phyloP scores from a whole-genome alignment of 2,329 filamentous ascomycete species.

The Basipetospora chlamydospora region DNA sequence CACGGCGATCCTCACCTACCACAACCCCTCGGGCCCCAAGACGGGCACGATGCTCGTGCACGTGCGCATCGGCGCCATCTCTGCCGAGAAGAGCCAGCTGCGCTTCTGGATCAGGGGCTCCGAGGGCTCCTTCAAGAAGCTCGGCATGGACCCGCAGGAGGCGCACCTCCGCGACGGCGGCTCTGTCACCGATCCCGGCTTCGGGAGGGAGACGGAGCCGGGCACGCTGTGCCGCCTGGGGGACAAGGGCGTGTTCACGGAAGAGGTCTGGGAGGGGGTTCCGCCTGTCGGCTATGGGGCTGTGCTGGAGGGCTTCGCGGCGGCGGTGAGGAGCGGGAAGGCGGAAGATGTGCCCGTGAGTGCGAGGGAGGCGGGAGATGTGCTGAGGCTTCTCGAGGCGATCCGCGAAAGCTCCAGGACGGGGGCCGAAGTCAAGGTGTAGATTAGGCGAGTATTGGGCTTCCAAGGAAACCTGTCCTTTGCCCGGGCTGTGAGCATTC shows the following conservation, averaged over 20 bases:
- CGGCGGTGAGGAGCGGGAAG: slow-evolving; percentile 29
- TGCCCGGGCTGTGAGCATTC: too few relatives aligned
- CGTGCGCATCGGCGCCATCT: slow-evolving; percentile 54
- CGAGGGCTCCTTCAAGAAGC: slow-evolving; percentile 62
- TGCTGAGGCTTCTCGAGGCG: slow-evolving; percentile 37
- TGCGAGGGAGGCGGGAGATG: slow-evolving; percentile 35
- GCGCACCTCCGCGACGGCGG: slow-evolving; percentile 53
- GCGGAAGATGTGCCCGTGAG: slow-evolving; percentile 38
- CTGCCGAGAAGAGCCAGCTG: slow-evolving; percentile 53
- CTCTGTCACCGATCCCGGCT: slow-evolving; percentile 44
- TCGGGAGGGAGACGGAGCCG: slow-evolving; percentile 43
- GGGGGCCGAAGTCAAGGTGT: slow-evolving; percentile 26
- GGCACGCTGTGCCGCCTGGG: slow-evolving; percentile 44
- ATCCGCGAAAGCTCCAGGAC: slow-evolving; percentile 33
- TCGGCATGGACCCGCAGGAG: slow-evolving; percentile 59
- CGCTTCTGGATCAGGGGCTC: slow-evolving; percentile 66
- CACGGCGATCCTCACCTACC: slow-evolving; percentile 54
- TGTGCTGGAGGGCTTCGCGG: slow-evolving; percentile 45
- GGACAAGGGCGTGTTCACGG: slow-evolving; percentile 32
- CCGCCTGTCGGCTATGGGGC: slow-evolving; percentile 52
- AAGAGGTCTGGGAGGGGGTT: slow-evolving; percentile 36
- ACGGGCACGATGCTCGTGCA: slow-evolving; percentile 61
- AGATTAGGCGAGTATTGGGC: too few relatives aligned
- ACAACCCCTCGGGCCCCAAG: too few relatives aligned
- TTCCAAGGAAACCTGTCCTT: too few relatives aligned